phyloP scores from a whole-genome alignment of 1,284 basidiomycete species.

The Austroboletus olivaceoglutinosus region DNA sequence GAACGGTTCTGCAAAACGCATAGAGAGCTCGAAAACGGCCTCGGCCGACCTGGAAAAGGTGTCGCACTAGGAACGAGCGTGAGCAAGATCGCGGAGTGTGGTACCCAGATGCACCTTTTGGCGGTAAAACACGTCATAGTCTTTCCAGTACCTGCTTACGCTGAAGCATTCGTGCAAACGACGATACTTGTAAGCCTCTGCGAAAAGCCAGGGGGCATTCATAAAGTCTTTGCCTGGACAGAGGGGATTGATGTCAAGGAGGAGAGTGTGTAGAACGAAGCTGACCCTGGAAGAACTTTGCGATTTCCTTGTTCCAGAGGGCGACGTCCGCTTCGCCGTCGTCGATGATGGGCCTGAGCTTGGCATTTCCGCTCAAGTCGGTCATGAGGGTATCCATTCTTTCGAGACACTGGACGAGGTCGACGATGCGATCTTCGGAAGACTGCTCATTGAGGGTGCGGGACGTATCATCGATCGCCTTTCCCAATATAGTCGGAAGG shows the following conservation, averaged over 20 bases:
- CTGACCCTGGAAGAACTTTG: constrained; percentile 86
- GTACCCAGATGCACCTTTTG: constrained; percentile 62
- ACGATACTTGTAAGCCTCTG: constrained; percentile 98
- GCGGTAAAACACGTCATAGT: constrained; percentile 89
- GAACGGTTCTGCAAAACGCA: constrained; percentile 88
- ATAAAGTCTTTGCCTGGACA: constrained; percentile 86
- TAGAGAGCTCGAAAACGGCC: constrained; percentile 94
- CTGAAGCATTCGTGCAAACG: constrained; percentile 95
- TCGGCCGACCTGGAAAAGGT: constrained; percentile 92
- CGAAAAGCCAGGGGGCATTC: constrained; percentile 94
- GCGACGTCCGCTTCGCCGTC: constrained; percentile 94
- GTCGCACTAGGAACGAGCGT: constrained; percentile 64
- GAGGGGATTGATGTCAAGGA: background rate
- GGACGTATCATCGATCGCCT: constrained; percentile 92
- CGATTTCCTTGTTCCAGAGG: constrained; percentile 96
- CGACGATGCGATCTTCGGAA: constrained; percentile 82
- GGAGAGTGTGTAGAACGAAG: background rate
- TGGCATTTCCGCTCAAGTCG: constrained; percentile 77
- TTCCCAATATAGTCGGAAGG: constrained; percentile 92
- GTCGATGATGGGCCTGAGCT: constrained; percentile 84
- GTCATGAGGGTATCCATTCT: constrained; percentile 83
- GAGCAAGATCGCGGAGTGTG: background rate
- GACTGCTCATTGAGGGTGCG: constrained; percentile 87
- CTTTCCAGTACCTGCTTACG: constrained; percentile 86
- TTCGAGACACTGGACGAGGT: constrained; percentile 86